Percentiles rank a stretch among this genome's conserved stretches.
These are phyloP conservation scores for Pythium pyrilobum DNA, from an alignment of 352 stramenopile species.

Conservation along the genomic window DNA sequence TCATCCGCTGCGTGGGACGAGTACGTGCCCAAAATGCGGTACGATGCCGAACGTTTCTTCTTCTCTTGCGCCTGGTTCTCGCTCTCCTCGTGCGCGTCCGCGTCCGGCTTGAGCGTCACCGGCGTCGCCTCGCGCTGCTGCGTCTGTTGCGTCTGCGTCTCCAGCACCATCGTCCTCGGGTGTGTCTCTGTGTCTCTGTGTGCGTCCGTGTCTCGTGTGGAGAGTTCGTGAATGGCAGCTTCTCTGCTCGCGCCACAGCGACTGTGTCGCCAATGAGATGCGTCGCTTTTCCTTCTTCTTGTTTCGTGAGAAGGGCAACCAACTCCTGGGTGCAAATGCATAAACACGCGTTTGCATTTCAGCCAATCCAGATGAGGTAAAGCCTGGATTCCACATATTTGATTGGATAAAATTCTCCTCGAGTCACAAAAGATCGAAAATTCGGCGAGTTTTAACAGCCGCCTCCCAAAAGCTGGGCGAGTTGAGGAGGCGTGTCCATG, in stretches of 20 bases:
- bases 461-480: too few relatives aligned
- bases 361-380: too few relatives aligned
- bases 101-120: slow-evolving; percentile 1
- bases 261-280: not conserved
- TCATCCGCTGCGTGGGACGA: not conserved
- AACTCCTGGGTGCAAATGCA: not conserved
- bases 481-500: slow-evolving; percentile 1
- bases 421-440: too few relatives aligned
- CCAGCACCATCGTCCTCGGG: slow-evolving; percentile 11
- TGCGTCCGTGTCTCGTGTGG: not conserved
- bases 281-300: too few relatives aligned
- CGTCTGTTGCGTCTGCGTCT: slow-evolving; percentile 7
- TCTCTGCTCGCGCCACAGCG: too few relatives aligned
- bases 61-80: slow-evolving; percentile 15
- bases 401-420: slow-evolving; percentile 17
- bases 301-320: not conserved
- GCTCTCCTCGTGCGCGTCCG: not conserved
- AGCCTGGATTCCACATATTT: too few relatives aligned
- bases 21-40: slow-evolving; percentile 28
- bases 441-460: slow-evolving; percentile 13
- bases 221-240: not conserved
- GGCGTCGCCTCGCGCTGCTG: slow-evolving; percentile 6
- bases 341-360: slow-evolving; percentile 1
- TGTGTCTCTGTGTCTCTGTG: not conserved
- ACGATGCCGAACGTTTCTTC: slow-evolving; percentile 16